Conservation (phyloP, 305 asterid genomes). For the Rubia peregrina region DNA sequence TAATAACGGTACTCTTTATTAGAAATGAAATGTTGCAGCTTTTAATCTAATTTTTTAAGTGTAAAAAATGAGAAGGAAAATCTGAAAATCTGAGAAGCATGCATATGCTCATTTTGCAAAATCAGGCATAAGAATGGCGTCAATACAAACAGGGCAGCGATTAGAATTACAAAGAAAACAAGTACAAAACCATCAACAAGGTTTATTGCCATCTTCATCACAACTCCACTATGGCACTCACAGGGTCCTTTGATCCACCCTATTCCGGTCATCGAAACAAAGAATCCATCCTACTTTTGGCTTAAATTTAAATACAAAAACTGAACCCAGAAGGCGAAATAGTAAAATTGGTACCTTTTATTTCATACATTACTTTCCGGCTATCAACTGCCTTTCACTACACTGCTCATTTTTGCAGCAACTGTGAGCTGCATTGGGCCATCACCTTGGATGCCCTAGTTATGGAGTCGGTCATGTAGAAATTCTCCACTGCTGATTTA, state of each 20-base stretch:
- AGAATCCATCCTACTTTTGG: slow-evolving; percentile 18
- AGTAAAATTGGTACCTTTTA: slow-evolving; percentile 33
- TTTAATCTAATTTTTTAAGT: background rate
- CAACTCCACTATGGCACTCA: slow-evolving; percentile 37
- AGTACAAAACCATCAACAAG: slow-evolving; percentile 2
- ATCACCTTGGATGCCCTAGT: slow-evolving; percentile 94
- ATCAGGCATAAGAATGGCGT: background rate
- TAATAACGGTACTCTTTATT: background rate
- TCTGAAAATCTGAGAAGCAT: too few relatives aligned
- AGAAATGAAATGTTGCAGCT: background rate
- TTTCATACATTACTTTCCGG: slow-evolving; percentile 20
- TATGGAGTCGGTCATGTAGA: slow-evolving; percentile 89
- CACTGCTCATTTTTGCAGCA: slow-evolving; percentile 47
- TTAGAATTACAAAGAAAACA: slow-evolving; percentile 15
- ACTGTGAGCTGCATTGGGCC: slow-evolving; percentile 83
- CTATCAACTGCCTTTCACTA: background rate
- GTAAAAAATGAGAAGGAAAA: background rate
- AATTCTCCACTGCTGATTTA: slow-evolving; percentile 53
- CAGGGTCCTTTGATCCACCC: slow-evolving; percentile 13
- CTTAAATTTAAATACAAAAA: slow-evolving; percentile 15
- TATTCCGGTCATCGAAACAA: slow-evolving; percentile 13
- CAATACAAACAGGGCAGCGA: slow-evolving; percentile 4
- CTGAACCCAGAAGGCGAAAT: slow-evolving; percentile 19
- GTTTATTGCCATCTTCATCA: slow-evolving; percentile 52
- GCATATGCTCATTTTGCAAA: background rate